Percentiles rank a stretch among this genome's conserved stretches.
These are phyloP conservation scores for Blumeria hordei DNA, from an alignment of 2,329 filamentous ascomycete species.

Conservation along the genomic window DNA sequence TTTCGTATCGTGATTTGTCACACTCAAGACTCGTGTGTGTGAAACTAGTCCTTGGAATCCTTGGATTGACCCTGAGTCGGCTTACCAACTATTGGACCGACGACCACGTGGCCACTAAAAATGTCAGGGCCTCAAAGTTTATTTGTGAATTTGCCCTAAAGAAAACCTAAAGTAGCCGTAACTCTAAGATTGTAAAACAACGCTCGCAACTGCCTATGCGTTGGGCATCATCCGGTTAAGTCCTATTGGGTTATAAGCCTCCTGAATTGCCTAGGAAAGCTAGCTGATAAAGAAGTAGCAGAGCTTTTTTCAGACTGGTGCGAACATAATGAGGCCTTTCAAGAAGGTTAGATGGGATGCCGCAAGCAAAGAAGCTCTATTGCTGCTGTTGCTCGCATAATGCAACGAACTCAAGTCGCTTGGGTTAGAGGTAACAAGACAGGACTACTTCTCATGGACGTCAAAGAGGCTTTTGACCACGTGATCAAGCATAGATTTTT, in stretches of 20 bases:
- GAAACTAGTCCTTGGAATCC: no score
- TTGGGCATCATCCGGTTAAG: no score
- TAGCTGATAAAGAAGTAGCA: not conserved
- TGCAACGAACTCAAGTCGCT: not conserved
- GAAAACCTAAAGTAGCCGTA: no score
- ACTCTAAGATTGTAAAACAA: no score
- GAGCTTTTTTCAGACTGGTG: not conserved
- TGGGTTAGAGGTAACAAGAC: not conserved
- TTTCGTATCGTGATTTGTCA: no score
- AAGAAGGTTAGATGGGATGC: not conserved
- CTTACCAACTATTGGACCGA: no score
- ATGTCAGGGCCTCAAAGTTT: no score
- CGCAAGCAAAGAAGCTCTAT: not conserved
- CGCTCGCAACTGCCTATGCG: no score
- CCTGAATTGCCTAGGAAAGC: not conserved
- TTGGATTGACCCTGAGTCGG: no score
- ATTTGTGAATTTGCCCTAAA: no score
- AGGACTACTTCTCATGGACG: not conserved
- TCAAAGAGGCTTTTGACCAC: conserved; percentile 1
- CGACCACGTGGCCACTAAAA: no score
- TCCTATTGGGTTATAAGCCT: not conserved
- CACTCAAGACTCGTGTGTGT: no score
- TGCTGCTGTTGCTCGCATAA: not conserved
- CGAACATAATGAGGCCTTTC: not conserved
- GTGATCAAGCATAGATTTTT: not conserved